Evolutionary conservation across 345 rosid genomes (phyloP), one percentile per base, ranked within the genome.

Genomic region (Microcos paniculata): DNA sequence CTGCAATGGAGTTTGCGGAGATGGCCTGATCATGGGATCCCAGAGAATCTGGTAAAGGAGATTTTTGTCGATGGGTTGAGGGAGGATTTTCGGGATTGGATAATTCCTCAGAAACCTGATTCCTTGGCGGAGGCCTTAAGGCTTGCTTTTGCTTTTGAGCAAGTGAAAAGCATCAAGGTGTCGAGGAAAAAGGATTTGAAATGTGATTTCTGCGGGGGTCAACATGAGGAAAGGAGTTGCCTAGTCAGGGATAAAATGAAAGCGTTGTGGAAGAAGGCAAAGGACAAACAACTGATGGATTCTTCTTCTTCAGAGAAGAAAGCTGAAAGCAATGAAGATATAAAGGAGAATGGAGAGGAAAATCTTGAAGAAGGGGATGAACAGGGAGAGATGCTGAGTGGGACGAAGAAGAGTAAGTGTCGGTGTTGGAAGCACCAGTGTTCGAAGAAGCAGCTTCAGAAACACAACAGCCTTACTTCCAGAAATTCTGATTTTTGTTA

Each of bases 391-490:
- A 8, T 62, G 58, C 28, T 13, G 35, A 33, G 71, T 59, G 65
- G n/a, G 80, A 69, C 28, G 63, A 72, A 58, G 65, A 78, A 67
- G 62, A 78, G 82, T 3, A 78, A 21, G 77, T 85, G 88, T 49
- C 88, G 53, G 40, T 82, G 84, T 52, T 72, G 46, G 48, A 82
- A 78, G 62, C 85, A 85, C 62, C 80, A 72, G 56, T 82, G 85
- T 65, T 76, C 82, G 82, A 80, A 70, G 76, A 85, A 76, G 77
- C 81, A 71, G 16, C 70, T 85, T 49, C 71, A 76, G 12, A 78
- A 81, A 75, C 82, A 31, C 57, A 18, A 2, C 0, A 80, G 85
- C 77, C 16, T 31, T 51, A 21, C 63, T 30, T 74, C 68, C 14
- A 73, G 52, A 67, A 56, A 64, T 30, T 82, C 78, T 48, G 31